These are phyloP conservation scores for Colletotrichum somersetense DNA, from an alignment of 2,329 filamentous ascomycete genomes.

Conservation along the genomic window DNA sequence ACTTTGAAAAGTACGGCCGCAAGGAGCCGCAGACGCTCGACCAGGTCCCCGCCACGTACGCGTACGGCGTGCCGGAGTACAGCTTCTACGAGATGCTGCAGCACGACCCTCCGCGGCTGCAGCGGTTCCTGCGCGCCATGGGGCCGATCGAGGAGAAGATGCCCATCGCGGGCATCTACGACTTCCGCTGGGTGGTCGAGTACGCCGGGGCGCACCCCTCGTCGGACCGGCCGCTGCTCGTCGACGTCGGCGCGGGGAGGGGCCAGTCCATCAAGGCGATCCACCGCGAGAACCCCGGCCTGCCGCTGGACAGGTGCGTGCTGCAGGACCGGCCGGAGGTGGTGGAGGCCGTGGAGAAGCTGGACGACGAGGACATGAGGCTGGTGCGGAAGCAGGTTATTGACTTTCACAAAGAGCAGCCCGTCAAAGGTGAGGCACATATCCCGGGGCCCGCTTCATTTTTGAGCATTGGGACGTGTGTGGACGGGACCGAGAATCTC, in stretches of 20 bases:
- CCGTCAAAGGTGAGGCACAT: slow-evolving; percentile 36
- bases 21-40: slow-evolving; percentile 48
- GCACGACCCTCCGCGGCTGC: slow-evolving; percentile 46
- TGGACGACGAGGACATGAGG: slow-evolving; percentile 43
- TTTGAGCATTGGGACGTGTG: no score
- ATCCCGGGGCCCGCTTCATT: no score
- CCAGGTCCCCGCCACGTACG: slow-evolving; percentile 48
- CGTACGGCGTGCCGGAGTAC: slow-evolving; percentile 46
- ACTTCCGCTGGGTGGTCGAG: slow-evolving; percentile 49
- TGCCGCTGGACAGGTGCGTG: slow-evolving; percentile 48
- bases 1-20: slow-evolving; percentile 50
- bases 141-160: slow-evolving; percentile 45
- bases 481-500: not conserved
- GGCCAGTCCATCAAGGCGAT: slow-evolving; percentile 48
- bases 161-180: slow-evolving; percentile 48
- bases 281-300: slow-evolving; percentile 44
- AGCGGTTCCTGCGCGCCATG: slow-evolving; percentile 50
- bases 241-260: slow-evolving; percentile 53
- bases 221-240: slow-evolving; percentile 45
- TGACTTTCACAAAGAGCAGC: slow-evolving; percentile 50
- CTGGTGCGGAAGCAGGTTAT: slow-evolving; percentile 36
- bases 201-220: slow-evolving; percentile 15
- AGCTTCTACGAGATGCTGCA: slow-evolving; percentile 52
- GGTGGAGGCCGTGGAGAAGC: slow-evolving; percentile 45
- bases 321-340: slow-evolving; percentile 50